phyloP scores from a whole-genome alignment of 352 stramenopile genomes.

The Phytophthora syringae region DNA sequence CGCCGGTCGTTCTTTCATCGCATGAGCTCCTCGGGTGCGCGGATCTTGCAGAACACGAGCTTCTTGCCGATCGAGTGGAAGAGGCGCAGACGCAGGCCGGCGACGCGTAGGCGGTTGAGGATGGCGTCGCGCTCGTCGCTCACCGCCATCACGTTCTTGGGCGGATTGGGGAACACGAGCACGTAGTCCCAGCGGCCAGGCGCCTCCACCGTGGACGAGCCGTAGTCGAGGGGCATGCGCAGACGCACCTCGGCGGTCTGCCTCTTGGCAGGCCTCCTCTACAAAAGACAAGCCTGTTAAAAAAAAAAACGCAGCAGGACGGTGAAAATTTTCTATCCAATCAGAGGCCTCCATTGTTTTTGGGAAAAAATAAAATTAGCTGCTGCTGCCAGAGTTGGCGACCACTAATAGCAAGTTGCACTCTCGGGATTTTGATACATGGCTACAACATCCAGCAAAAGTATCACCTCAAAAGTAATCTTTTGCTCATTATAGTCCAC shows the following conservation, averaged over 20 bases:
- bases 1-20: constrained; percentile 72
- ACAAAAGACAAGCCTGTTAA: no score
- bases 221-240: constrained; percentile 54
- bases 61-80: constrained; percentile 75
- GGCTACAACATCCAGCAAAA: no score
- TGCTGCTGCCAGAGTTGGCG: no score
- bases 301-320: no score
- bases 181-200: constrained; percentile 81
- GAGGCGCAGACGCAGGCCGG: constrained; percentile 72
- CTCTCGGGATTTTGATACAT: no score
- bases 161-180: constrained; percentile 83
- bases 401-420: no score
- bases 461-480: no score
- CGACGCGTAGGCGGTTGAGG: constrained; percentile 66
- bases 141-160: constrained; percentile 61
- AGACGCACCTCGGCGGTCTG: constrained; percentile 43
- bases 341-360: background rate
- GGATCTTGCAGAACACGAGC: constrained; percentile 87
- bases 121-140: constrained; percentile 81
- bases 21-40: constrained; percentile 75
- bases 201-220: constrained; percentile 44
- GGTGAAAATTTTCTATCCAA: no score
- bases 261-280: no score
- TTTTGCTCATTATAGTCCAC: no score
- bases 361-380: no score